These are phyloP conservation scores for Ceratocystis colombiana DNA, from an alignment of 2,329 filamentous ascomycete genomes.

Conservation along the genomic window DNA sequence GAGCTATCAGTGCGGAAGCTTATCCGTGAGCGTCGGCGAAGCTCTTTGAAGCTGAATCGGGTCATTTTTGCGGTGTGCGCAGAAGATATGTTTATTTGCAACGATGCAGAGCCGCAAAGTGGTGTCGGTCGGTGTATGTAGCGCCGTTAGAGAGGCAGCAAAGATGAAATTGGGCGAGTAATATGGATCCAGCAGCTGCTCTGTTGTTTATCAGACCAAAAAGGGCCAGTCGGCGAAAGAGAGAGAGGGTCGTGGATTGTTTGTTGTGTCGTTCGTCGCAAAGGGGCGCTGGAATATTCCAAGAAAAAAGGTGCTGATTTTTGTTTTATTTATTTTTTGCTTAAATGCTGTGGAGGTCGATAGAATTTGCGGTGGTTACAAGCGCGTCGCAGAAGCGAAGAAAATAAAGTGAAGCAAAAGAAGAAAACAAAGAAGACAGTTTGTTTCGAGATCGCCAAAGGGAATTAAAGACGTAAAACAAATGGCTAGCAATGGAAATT, in stretches of 20 bases:
- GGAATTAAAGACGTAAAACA: slow-evolving; percentile 2
- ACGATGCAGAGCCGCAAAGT: neutral
- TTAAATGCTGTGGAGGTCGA: neutral
- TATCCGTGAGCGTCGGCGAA: slow-evolving; percentile 65
- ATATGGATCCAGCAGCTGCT: neutral
- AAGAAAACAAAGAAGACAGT: slow-evolving; percentile 18
- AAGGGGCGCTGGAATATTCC: neutral
- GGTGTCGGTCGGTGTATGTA: neutral
- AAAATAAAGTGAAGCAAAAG: slow-evolving; percentile 5
- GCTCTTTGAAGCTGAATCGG: slow-evolving; percentile 46
- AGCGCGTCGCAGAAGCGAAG: slow-evolving; percentile 23
- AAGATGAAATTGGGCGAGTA: neutral
- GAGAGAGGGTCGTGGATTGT: neutral
- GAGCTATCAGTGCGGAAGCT: slow-evolving; percentile 59
- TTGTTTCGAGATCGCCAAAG: slow-evolving; percentile 18
- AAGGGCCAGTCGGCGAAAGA: neutral
- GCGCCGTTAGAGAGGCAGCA: neutral
- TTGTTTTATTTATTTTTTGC: neutral
- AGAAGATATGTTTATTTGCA: neutral
- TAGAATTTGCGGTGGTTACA: neutral
- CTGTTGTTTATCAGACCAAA: neutral
- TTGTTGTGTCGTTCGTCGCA: neutral
- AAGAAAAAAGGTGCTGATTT: neutral
- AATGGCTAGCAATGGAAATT: slow-evolving; percentile 10
- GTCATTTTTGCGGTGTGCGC: slow-evolving; percentile 15